phyloP scores from a whole-genome alignment of 2,329 filamentous ascomycete genomes.

The Colletotrichum brevisporum region DNA sequence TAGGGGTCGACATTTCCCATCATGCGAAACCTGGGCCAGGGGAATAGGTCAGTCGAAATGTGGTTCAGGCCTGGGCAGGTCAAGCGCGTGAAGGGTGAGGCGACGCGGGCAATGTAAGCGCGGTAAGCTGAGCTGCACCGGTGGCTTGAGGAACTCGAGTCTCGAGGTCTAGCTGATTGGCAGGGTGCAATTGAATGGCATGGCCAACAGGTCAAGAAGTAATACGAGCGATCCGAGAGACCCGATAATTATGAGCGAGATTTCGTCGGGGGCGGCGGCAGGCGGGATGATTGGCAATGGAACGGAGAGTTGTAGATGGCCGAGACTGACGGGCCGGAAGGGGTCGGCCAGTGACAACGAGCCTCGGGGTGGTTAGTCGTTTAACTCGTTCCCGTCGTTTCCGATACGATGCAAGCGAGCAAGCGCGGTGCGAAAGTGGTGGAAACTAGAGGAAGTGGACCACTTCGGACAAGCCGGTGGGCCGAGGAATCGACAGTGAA shows the following conservation, averaged over 20 bases:
- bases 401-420: slow-evolving; percentile 17
- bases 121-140: slow-evolving; percentile 19
- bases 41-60: slow-evolving; percentile 3
- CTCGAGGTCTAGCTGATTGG: not conserved
- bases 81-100: not conserved
- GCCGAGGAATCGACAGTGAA: no score
- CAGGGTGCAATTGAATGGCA: not conserved
- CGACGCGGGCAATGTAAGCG: slow-evolving; percentile 19
- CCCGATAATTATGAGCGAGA: slow-evolving; percentile 18
- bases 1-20: slow-evolving; percentile 42
- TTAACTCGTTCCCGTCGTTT: slow-evolving; percentile 25
- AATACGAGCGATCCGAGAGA: slow-evolving; percentile 35
- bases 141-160: slow-evolving; percentile 3
- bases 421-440: not conserved
- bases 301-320: slow-evolving; percentile 22
- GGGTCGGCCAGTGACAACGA: not conserved
- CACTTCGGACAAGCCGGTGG: slow-evolving; percentile 5
- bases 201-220: slow-evolving; percentile 14
- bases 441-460: slow-evolving; percentile 23
- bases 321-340: not conserved
- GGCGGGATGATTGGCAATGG: slow-evolving; percentile 17
- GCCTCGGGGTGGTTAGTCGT: slow-evolving; percentile 11
- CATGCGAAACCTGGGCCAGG: slow-evolving; percentile 17
- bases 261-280: slow-evolving; percentile 10
- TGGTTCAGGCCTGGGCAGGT: not conserved